Conservation (phyloP, 345 rosid species). For the Clarkia xantiana region DNA sequence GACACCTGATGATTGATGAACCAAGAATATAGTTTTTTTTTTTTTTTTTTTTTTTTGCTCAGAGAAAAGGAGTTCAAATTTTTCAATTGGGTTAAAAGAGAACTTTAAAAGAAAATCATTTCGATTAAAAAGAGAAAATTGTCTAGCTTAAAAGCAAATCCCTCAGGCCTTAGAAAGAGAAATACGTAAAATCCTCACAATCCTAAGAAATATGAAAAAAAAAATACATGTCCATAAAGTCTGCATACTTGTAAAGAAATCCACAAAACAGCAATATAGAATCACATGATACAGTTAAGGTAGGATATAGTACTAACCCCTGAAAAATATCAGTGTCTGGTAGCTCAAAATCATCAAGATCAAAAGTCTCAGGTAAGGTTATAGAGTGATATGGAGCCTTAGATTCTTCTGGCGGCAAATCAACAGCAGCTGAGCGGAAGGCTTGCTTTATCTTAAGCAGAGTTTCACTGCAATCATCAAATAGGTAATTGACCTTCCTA, state of each 20-base stretch:
- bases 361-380: slow-evolving; percentile 99
- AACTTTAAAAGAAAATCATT: too few species aligned
- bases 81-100: too few species aligned
- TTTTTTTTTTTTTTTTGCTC: too few species aligned
- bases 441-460: slow-evolving; percentile 98
- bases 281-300: background rate
- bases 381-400: slow-evolving; percentile 97
- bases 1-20: too few species aligned
- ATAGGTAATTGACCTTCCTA: slow-evolving; percentile 94
- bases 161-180: too few species aligned
- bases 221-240: background rate
- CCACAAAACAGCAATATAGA: background rate
- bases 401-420: slow-evolving; percentile 96
- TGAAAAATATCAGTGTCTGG: slow-evolving; percentile 89
- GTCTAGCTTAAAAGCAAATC: too few species aligned
- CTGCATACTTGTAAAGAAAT: background rate
- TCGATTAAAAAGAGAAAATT: too few species aligned
- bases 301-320: slow-evolving; percentile 46
- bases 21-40: too few species aligned
- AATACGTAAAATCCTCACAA: too few species aligned
- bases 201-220: background rate
- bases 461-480: slow-evolving; percentile 99
- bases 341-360: slow-evolving; percentile 99
- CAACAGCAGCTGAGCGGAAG: slow-evolving; percentile 95
- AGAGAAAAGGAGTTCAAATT: too few species aligned